Percentiles rank a stretch among this genome's conserved stretches.
Evolutionary conservation across 2,329 filamentous ascomycete genomes (phyloP).

Genomic region (Penicillium sp.): DNA sequence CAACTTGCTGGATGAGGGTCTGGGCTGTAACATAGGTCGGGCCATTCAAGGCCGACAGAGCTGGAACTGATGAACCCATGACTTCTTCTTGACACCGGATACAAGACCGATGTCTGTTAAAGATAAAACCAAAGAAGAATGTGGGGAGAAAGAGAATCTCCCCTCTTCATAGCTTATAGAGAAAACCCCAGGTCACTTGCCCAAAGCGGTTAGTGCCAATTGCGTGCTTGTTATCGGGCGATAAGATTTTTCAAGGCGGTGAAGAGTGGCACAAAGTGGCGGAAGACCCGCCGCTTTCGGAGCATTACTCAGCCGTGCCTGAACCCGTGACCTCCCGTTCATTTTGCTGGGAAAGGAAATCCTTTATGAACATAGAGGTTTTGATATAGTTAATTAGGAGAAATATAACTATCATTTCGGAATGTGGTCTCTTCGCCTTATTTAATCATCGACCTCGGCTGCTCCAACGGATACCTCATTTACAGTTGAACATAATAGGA

Average conservation of each 20-base stretch:
- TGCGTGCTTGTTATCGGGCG: constrained; percentile 33
- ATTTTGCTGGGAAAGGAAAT: no score
- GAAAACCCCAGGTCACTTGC: constrained; percentile 26
- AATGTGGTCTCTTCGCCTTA: no score
- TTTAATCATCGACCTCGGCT: no score
- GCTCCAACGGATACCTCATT: no score
- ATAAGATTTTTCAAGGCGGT: constrained; percentile 10
- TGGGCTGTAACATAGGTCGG: constrained; percentile 93
- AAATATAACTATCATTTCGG: no score
- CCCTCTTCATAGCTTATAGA: constrained; percentile 22
- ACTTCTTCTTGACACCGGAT: constrained; percentile 23
- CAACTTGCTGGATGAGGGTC: constrained; percentile 90
- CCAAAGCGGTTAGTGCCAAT: constrained; percentile 33
- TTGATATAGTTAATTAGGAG: no score
- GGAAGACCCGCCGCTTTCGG: constrained; percentile 1
- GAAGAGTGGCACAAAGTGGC: constrained; percentile 5
- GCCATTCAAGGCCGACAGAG: constrained; percentile 65
- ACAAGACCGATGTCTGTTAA: constrained; percentile 19
- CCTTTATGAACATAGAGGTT: no score
- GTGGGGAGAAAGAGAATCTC: constrained; percentile 20
- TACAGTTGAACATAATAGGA: no score
- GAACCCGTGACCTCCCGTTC: not conserved
- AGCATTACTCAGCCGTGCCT: not conserved
- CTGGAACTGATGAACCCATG: constrained; percentile 38
- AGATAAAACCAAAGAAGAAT: constrained; percentile 22